Evolutionary conservation across 176 grass and related monocot species (phyloP), one percentile per base, ranked within the genome.

Genomic region (barley (Hordeum vulgare)): DNA sequence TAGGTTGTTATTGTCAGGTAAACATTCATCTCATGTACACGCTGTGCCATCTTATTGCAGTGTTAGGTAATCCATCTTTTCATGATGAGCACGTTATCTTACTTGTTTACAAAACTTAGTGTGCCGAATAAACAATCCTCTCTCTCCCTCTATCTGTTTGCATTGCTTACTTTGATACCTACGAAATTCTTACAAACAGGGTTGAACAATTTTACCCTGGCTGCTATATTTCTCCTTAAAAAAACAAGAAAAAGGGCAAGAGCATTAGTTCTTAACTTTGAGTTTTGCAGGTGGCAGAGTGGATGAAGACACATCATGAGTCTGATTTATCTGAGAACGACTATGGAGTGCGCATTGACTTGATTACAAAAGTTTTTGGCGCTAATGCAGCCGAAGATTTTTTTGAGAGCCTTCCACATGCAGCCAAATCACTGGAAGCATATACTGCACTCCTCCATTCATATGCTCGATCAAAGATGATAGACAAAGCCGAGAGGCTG

Each of bases 321-420:
- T 83, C 77, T 5, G 74, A 94, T 62, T 66, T 97, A 90, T 97
- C 84, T 42, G 90, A 85, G 60, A 86, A 31, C 29, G 95, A 97
- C 64, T 90, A 94, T 59, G 90, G 85, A 4, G 58, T 91, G 34
- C 86, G 90, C 66, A 94, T 97, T 2, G 68, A 93, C 56, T 87
- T 97, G 65, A 88, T 94, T 15, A 97, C 90, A 33, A 97, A 47
- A 84, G 92, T 97, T 89, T 97, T 97, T 49, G 90, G 92, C 33
- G 74, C 84, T 10, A 94, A 39, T 86, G 63, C 88, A 7, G 92
- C 95, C 4, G 88, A 94, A 91, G 90, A 94, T 27, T 97, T 97
- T 81, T 97, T 97, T 53, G 72, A 94, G 76, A 72, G 89, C 60
- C 90, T 97, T 42, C 92, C 89, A 9, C 74, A 84, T 29, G 18